Base-by-base conservation (phyloP, 139 green algal genomes). In the Chlorella sp. region DNA sequence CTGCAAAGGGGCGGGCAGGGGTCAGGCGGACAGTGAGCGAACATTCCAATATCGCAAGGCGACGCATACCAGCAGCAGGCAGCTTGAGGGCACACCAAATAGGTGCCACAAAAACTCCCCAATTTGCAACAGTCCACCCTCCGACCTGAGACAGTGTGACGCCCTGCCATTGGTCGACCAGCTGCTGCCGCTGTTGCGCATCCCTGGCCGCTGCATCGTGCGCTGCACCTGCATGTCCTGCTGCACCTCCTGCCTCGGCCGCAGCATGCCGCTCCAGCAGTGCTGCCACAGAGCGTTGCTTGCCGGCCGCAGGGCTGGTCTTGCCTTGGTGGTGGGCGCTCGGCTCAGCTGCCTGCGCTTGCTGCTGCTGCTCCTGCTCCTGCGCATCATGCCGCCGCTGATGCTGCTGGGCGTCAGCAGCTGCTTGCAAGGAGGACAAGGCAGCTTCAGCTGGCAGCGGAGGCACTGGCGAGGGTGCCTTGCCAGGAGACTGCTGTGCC, bases 151-250 rank as follows among this genome's bases (percentile, higher is more conserved):
- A 82, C 20, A 81, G 68, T 0, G 58, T 30, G 2, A 81, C 8
- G 41, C 74, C 82, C n/a, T 72, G 80, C 60, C 40, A 62, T 43
- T 88, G 51, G 32, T 69, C 75, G 67, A 82, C n/a, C 62, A 67
- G 36, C 62, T 44, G 72, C 67, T 80, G 64, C 69, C 34, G 81
- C 81, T 62, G 56, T 48, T 62, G 34, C 44, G 74, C 46, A 2
- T 44, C 62, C 32, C 24, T 5, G 19, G 70, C 70, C 70, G 41
- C 34, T 26, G 14, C 70, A 26, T 2, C 51, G 16, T 60, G 51
- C 9, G 40, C 70, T 36, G 41, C 41, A 1, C 40, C 70, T 54
- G 40, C 70, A 14, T 40, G 40, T 1, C 8, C 69, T 51, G 48
- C 19, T 38, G 22, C n/a, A n/a, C 20, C 56, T 73, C 5, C 38